Conservation (phyloP, 768 basidiomycete genomes). For the Paxillus involutus region DNA sequence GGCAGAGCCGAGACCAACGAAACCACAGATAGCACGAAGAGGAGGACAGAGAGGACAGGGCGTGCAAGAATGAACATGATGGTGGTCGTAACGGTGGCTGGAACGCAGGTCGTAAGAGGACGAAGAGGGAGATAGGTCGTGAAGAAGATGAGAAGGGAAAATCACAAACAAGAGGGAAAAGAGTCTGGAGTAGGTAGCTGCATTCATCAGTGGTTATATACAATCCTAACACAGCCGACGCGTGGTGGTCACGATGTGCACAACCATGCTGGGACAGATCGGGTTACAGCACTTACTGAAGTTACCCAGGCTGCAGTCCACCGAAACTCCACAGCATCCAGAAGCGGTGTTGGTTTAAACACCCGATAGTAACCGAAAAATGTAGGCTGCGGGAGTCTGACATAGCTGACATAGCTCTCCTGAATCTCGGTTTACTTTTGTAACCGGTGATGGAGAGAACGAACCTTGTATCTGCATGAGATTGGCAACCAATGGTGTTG, state of each 20-base stretch:
- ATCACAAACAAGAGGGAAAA: neutral
- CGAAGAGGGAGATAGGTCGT: neutral
- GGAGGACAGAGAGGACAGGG: slow-evolving; percentile 12
- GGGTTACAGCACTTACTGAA: neutral
- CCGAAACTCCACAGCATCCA: neutral
- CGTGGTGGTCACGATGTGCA: slow-evolving; percentile 1
- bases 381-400: too few relatives aligned
- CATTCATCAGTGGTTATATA: slow-evolving; percentile 14
- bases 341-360: neutral
- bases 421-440: neutral
- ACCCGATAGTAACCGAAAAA: too few relatives aligned
- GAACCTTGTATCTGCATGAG: neutral
- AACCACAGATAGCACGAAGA: slow-evolving; percentile 18
- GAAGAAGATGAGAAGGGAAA: neutral
- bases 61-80: slow-evolving; percentile 14
- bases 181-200: neutral
- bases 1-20: slow-evolving; percentile 33
- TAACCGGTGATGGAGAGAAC: neutral
- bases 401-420: too few relatives aligned
- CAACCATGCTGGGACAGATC: neutral
- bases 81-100: slow-evolving; percentile 14
- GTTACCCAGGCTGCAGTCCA: neutral
- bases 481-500: neutral
- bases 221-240: slow-evolving; percentile 3
- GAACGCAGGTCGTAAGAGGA: neutral